Percentiles rank a stretch among this genome's conserved stretches.
Evolutionary conservation across 169 alveolate genomes (phyloP).

Genomic region (Perkinsus marinus): DNA sequence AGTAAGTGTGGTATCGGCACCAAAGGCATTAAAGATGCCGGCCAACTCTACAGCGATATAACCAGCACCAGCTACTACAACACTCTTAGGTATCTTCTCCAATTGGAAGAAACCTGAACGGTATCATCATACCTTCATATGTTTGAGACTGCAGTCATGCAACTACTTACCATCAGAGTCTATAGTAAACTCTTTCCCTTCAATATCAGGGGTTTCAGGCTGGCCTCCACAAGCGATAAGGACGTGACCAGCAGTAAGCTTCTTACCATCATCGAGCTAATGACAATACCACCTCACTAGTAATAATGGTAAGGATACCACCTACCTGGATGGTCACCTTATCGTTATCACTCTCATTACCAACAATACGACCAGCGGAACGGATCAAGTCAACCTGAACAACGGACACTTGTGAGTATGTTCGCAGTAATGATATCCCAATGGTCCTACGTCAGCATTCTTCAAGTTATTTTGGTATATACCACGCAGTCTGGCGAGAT

Average conservation of each 20-base stretch:
- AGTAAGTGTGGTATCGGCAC: conserved; percentile 62
- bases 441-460: conserved; percentile 43
- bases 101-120: conserved; percentile 62
- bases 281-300: background rate
- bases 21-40: conserved; percentile 70
- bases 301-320: background rate
- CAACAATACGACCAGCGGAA: background rate
- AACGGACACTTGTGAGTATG: background rate
- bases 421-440: background rate
- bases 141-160: conserved; percentile 15
- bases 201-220: conserved; percentile 2
- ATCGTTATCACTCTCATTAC: background rate
- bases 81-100: conserved; percentile 67
- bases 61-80: conserved; percentile 84
- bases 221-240: conserved; percentile 4
- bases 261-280: conserved; percentile 7
- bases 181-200: conserved; percentile 50
- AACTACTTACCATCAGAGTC: conserved; percentile 71
- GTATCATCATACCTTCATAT: too few species aligned
- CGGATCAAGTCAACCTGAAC: background rate
- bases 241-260: conserved; percentile 29
- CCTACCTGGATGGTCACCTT: background rate
- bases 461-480: conserved; percentile 47
- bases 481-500: conserved; percentile 52
- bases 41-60: conserved; percentile 84